Evolutionary conservation across 2,329 filamentous ascomycete species (phyloP).

Genomic region (Phialophora chinensis): DNA sequence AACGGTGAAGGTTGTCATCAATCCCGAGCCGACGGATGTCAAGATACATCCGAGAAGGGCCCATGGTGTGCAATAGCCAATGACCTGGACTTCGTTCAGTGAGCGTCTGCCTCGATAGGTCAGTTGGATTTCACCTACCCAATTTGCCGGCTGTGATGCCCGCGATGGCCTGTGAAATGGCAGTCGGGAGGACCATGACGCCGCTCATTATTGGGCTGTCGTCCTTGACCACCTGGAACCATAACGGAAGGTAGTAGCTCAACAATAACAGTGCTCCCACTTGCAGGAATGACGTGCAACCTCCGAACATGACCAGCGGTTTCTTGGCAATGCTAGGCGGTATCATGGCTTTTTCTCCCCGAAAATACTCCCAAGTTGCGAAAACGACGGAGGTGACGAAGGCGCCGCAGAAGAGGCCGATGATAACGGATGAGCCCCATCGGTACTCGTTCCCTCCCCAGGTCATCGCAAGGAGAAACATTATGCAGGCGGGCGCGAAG

Average conservation of each 20-base stretch:
- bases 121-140: conserved; percentile 12
- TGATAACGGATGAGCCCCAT: conserved; percentile 48
- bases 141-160: conserved; percentile 32
- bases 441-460: conserved; percentile 30
- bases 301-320: conserved; percentile 34
- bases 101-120: neutral
- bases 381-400: conserved; percentile 43
- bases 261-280: conserved; percentile 36
- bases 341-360: conserved; percentile 39
- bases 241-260: conserved; percentile 41
- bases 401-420: conserved; percentile 47
- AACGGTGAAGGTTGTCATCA: conserved; percentile 40
- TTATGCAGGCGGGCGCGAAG: conserved; percentile 52
- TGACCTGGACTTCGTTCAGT: conserved; percentile 27
- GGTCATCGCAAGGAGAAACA: conserved; percentile 38
- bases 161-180: conserved; percentile 35
- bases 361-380: conserved; percentile 40
- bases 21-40: conserved; percentile 39
- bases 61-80: conserved; percentile 41
- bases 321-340: conserved; percentile 36
- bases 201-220: conserved; percentile 38
- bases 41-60: conserved; percentile 39
- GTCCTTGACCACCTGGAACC: conserved; percentile 42
- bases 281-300: conserved; percentile 32
- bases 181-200: conserved; percentile 37